Conservation (phyloP, 306 rosid species). For the Rosa rugosa region DNA sequence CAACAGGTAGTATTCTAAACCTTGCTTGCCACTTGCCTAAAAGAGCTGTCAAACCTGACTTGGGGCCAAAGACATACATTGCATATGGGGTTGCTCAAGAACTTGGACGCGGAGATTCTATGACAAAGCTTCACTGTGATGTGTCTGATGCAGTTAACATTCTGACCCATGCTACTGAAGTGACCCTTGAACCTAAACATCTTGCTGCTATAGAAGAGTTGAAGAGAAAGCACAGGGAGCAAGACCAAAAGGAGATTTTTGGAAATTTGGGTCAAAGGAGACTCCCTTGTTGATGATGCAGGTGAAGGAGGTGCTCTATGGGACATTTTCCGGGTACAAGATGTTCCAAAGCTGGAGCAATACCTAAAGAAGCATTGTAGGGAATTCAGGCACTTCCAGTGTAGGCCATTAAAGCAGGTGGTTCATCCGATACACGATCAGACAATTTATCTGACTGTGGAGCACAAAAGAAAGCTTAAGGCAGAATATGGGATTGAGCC, state of each 20-base stretch:
- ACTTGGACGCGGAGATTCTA: constrained; percentile 88
- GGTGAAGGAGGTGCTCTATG: constrained; percentile 38
- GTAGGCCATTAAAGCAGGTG: too few relatives aligned
- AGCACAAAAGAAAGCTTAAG: too few relatives aligned
- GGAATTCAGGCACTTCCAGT: too few relatives aligned
- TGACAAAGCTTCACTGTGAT: constrained; percentile 35
- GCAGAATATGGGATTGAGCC: too few relatives aligned
- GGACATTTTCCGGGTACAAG: too few relatives aligned
- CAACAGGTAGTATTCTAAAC: constrained; percentile 47
- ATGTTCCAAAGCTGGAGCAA: too few relatives aligned
- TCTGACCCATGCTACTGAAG: constrained; percentile 63
- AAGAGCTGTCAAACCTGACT: too few relatives aligned
- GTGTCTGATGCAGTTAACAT: constrained; percentile 47
- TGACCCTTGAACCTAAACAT: constrained; percentile 6
- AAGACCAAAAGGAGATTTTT: constrained; percentile 57
- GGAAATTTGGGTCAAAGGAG: not conserved
- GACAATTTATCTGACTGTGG: too few relatives aligned
- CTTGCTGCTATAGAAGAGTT: constrained; percentile 31
- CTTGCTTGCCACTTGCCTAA: constrained; percentile 40
- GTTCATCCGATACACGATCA: too few relatives aligned
- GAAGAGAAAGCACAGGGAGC: constrained; percentile 37
- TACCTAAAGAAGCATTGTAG: too few relatives aligned
- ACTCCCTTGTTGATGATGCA: constrained; percentile 22
- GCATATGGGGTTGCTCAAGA: constrained; percentile 77
- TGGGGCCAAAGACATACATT: constrained; percentile 85